phyloP scores from a whole-genome alignment of 345 rosid genomes.

The Murraya paniculata region DNA sequence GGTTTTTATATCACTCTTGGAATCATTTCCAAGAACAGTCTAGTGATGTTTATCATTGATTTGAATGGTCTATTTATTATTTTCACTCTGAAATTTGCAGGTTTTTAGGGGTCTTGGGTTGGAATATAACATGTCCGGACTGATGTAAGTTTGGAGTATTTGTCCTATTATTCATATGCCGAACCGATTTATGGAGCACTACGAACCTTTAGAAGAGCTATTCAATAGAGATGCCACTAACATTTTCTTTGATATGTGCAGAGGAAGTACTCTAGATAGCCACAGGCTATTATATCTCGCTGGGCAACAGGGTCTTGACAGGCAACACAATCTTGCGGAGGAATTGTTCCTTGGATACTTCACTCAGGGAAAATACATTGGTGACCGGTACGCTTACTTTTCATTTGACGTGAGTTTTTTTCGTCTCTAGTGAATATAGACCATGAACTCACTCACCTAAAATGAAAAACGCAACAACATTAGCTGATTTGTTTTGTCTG shows the following conservation, averaged over 20 bases:
- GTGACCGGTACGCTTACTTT: conserved; percentile 53
- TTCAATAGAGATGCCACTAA: conserved; percentile 6
- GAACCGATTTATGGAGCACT: conserved; percentile 1
- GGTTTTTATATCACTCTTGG: conserved; percentile 36
- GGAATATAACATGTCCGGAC: conserved; percentile 76
- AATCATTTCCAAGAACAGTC: neutral
- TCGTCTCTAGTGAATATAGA: neutral
- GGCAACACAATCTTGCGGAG: conserved; percentile 80
- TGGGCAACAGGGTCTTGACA: conserved; percentile 56
- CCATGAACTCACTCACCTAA: neutral
- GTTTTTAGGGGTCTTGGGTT: conserved; percentile 62
- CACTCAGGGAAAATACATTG: conserved; percentile 77
- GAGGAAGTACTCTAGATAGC: conserved; percentile 83
- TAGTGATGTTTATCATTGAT: neutral
- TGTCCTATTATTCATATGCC: neutral
- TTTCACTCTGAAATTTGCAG: conserved; percentile 38
- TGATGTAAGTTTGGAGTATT: conserved; percentile 59
- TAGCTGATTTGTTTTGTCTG: neutral
- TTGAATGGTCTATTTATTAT: neutral
- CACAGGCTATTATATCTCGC: conserved; percentile 79
- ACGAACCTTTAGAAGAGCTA: neutral
- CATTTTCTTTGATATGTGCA: conserved; percentile 24
- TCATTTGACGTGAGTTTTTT: neutral
- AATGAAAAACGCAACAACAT: neutral
- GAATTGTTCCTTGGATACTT: conserved; percentile 84